Conservation (phyloP, 2,329 filamentous ascomycete species). For the Colletotrichum sp. region DNA sequence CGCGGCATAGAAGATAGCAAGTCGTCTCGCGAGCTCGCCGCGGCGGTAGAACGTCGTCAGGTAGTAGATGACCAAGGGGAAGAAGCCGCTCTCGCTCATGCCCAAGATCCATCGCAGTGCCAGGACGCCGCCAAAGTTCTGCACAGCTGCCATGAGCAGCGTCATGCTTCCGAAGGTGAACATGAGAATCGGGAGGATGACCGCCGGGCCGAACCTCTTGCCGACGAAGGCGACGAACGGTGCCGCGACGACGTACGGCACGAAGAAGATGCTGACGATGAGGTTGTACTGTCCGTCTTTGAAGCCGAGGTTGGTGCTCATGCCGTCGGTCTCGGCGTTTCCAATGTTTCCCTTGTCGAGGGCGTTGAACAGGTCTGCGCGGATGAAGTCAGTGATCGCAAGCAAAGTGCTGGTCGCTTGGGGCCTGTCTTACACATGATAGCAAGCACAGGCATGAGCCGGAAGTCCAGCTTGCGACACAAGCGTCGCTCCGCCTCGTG, state of each 20-base stretch:
- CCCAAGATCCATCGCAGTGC: conserved; percentile 24
- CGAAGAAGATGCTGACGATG: conserved; percentile 75
- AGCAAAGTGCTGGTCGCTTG: background rate
- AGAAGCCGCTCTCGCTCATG: conserved; percentile 23
- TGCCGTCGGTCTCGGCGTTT: conserved; percentile 46
- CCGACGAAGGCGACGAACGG: conserved; percentile 65
- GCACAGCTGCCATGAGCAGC: conserved; percentile 17
- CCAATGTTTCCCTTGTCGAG: conserved; percentile 47
- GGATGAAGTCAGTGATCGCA: background rate
- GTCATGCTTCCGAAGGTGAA: conserved; percentile 68
- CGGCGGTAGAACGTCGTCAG: conserved; percentile 24
- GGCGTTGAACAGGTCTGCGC: conserved; percentile 49
- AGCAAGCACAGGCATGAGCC: conserved; percentile 58
- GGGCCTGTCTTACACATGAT: conserved; percentile 49
- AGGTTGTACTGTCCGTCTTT: conserved; percentile 70
- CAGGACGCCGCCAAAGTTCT: conserved; percentile 27
- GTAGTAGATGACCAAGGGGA: conserved; percentile 24
- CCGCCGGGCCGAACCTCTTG: conserved; percentile 72
- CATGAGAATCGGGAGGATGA: conserved; percentile 75
- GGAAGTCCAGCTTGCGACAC: conserved; percentile 60
- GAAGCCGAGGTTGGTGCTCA: conserved; percentile 31
- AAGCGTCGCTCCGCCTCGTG: conserved; percentile 54
- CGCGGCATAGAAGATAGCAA: conserved; percentile 22
- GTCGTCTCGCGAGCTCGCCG: conserved; percentile 14
- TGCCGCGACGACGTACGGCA: conserved; percentile 72